Evolutionary conservation across 75 land plant species (phyloP).

Genomic region (Ceratopteris richardii): DNA sequence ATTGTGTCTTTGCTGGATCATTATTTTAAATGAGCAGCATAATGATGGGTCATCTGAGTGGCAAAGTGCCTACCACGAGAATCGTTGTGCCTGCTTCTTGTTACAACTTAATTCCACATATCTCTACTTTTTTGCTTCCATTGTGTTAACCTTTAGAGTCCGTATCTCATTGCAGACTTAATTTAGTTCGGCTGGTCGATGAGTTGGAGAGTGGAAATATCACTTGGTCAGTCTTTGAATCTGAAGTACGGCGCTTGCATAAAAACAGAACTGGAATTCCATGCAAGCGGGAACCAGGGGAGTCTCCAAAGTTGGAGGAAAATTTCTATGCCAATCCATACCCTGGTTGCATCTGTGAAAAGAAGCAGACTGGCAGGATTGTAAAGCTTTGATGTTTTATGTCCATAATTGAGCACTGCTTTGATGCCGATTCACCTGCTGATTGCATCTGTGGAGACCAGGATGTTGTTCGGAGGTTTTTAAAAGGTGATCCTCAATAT

Average conservation of each 20-base stretch:
- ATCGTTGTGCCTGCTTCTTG: too few species aligned
- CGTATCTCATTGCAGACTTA: slow-evolving; percentile 33
- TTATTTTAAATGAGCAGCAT: too few species aligned
- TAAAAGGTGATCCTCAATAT: too few species aligned
- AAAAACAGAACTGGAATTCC: slow-evolving; percentile 45
- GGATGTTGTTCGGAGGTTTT: not conserved
- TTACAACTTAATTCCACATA: too few species aligned
- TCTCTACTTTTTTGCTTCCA: too few species aligned
- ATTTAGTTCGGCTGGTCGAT: slow-evolving; percentile 45
- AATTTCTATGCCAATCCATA: slow-evolving; percentile 74
- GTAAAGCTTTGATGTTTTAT: too few species aligned
- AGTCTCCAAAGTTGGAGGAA: slow-evolving; percentile 49
- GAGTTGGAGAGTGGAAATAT: slow-evolving; percentile 31
- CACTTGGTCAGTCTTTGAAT: slow-evolving; percentile 44
- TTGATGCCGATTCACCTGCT: slow-evolving; percentile 69
- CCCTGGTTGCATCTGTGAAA: slow-evolving; percentile 65
- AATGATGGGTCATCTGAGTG: too few species aligned
- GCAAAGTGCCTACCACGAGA: too few species aligned
- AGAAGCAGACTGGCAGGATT: slow-evolving; percentile 8
- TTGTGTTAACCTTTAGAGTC: too few species aligned
- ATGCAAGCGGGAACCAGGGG: slow-evolving; percentile 29
- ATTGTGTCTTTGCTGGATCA: too few species aligned
- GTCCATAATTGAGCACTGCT: too few species aligned
- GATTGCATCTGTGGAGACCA: slow-evolving; percentile 52
- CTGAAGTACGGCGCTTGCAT: slow-evolving; percentile 33